These are phyloP conservation scores for Pleurotus citrinopileatus DNA, from an alignment of 768 basidiomycete genomes.

Conservation along the genomic window DNA sequence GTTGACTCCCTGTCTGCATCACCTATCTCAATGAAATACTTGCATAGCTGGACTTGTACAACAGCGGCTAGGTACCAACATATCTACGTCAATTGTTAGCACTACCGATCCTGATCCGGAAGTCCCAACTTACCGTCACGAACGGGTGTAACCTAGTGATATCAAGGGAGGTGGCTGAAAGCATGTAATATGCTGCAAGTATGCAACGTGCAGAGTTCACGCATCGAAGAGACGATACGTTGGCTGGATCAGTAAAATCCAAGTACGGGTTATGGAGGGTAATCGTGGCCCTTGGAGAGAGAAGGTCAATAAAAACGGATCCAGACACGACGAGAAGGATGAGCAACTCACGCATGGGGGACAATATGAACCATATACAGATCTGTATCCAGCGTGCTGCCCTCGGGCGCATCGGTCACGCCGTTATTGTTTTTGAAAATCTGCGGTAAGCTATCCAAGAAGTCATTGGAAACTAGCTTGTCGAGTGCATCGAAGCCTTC, in stretches of 20 bases:
- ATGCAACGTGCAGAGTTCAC: conserved; percentile 74
- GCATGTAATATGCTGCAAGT: conserved; percentile 68
- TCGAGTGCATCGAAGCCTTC: conserved; percentile 72
- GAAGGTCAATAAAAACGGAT: not conserved
- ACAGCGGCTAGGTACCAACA: conserved; percentile 92
- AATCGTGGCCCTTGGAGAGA: conserved; percentile 65
- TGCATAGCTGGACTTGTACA: conserved; percentile 83
- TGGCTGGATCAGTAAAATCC: conserved; percentile 65
- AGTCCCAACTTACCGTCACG: conserved; percentile 54
- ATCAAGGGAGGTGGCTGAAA: conserved; percentile 82
- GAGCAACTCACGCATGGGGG: conserved; percentile 72
- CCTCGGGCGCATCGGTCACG: conserved; percentile 57
- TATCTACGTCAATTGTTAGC: conserved; percentile 47
- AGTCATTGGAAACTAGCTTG: conserved; percentile 60
- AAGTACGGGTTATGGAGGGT: conserved; percentile 85
- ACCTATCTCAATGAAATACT: conserved; percentile 80
- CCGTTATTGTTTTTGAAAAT: conserved; percentile 61
- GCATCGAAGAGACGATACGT: conserved; percentile 69
- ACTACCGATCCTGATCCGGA: not conserved
- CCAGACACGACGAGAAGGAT: conserved; percentile 7
- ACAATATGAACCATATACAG: conserved; percentile 85
- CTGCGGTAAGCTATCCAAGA: conserved; percentile 69
- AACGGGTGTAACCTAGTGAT: conserved; percentile 80
- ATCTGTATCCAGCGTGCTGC: conserved; percentile 70
- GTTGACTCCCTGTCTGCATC: conserved; percentile 71